Conservation (phyloP, 1,139 yeast species). For the Kodamaea plutei region DNA sequence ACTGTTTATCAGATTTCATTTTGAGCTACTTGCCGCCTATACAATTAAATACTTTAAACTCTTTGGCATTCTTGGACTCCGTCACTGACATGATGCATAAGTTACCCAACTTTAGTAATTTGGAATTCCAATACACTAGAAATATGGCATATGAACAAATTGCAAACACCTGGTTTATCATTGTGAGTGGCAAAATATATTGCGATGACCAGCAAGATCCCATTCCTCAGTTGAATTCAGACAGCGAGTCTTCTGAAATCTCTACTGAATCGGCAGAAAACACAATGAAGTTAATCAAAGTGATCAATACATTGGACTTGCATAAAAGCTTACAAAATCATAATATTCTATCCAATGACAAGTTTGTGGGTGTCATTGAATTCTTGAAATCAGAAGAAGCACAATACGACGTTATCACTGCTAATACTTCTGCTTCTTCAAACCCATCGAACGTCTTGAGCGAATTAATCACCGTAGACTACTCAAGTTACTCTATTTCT, state of each 20-base stretch:
- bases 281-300: constrained; percentile 25
- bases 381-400: constrained; percentile 40
- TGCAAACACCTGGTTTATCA: constrained; percentile 69
- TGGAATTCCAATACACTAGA: constrained; percentile 70
- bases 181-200: constrained; percentile 40
- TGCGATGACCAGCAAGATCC: constrained; percentile 7
- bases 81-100: constrained; percentile 62
- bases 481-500: constrained; percentile 40
- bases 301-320: constrained; percentile 32
- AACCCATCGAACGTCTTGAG: constrained; percentile 23
- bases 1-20: constrained; percentile 76
- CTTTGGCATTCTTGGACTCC: constrained; percentile 64
- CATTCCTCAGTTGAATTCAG: neutral
- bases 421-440: constrained; percentile 15
- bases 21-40: constrained; percentile 77
- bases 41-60: constrained; percentile 51
- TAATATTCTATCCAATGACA: constrained; percentile 52
- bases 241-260: constrained; percentile 11
- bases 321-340: constrained; percentile 52
- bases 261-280: constrained; percentile 15
- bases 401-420: constrained; percentile 21
- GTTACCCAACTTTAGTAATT: constrained; percentile 69
- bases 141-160: constrained; percentile 77
- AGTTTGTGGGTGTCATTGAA: constrained; percentile 45
- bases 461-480: constrained; percentile 45